Percentiles rank a stretch among this genome's conserved stretches.
Evolutionary conservation across 768 basidiomycete species (phyloP).

Genomic region (Pholiota molesta): DNA sequence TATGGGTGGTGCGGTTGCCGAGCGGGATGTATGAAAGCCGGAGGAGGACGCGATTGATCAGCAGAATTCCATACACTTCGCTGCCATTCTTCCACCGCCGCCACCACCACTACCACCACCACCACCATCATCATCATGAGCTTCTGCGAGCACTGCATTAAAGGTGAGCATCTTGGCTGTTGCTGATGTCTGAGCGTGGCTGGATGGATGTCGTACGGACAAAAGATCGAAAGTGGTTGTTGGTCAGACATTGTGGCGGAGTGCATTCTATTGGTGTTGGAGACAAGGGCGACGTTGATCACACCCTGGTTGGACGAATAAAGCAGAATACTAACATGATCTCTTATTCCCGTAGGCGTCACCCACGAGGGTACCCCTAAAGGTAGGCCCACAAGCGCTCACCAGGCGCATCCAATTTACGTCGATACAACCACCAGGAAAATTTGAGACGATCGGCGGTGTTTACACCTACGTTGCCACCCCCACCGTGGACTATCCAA

Average conservation of each 20-base stretch:
- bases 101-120: too few species aligned
- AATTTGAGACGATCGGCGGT: slow-evolving; percentile 48
- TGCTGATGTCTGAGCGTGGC: neutral
- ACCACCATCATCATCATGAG: slow-evolving; percentile 28
- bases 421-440: slow-evolving; percentile 36
- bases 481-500: slow-evolving; percentile 50
- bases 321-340: neutral
- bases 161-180: slow-evolving; percentile 37
- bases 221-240: neutral
- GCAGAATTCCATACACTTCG: neutral
- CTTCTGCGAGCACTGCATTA: slow-evolving; percentile 53
- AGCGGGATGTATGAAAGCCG: neutral
- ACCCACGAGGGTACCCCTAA: slow-evolving; percentile 51
- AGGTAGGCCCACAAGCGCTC: slow-evolving; percentile 31
- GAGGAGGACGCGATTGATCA: neutral
- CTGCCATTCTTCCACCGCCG: neutral
- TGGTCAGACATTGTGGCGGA: neutral
- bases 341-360: slow-evolving; percentile 37
- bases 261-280: neutral
- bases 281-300: neutral
- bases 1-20: neutral
- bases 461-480: slow-evolving; percentile 56
- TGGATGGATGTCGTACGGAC: neutral
- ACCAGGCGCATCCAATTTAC: neutral
- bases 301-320: neutral